These are phyloP conservation scores for Pleurotus tuber-regium DNA, from an alignment of 768 basidiomycete genomes.

Conservation along the genomic window DNA sequence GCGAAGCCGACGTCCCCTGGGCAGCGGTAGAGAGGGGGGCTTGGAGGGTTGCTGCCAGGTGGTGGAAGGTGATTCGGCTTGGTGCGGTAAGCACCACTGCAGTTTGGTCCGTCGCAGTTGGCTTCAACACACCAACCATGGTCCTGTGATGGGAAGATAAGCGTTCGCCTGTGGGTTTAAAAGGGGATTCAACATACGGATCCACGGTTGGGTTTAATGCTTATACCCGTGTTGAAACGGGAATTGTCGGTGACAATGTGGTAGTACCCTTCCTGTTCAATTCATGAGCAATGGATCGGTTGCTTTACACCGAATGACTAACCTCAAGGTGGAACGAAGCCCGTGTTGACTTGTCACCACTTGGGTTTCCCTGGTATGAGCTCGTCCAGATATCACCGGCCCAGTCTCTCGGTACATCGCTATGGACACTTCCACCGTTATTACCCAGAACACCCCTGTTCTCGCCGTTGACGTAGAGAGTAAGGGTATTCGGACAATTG, in stretches of 20 bases:
- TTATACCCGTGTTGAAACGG: slow-evolving; percentile 10
- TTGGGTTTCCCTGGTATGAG: slow-evolving; percentile 5
- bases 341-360: slow-evolving; percentile 8
- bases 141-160: not conserved
- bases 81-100: not conserved
- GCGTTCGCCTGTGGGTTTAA: not conserved
- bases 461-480: slow-evolving; percentile 7
- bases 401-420: slow-evolving; percentile 9
- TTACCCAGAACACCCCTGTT: slow-evolving; percentile 5
- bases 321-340: slow-evolving; percentile 9
- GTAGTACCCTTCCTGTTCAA: slow-evolving; percentile 9
- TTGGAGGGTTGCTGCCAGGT: not conserved
- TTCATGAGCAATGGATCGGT: not conserved
- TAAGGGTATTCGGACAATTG: slow-evolving; percentile 2
- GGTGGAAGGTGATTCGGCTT: slow-evolving; percentile 4
- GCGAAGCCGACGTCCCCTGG: slow-evolving; percentile 4
- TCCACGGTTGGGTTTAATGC: slow-evolving; percentile 3
- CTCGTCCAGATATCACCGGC: slow-evolving; percentile 9
- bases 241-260: slow-evolving; percentile 5
- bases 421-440: not conserved
- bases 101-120: not conserved
- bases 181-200: not conserved
- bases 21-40: slow-evolving; percentile 5
- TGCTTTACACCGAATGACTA: not conserved
- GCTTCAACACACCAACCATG: slow-evolving; percentile 3